Evolutionary conservation across 805 yeast species (phyloP), one percentile per base, ranked within the genome.

Genomic region (Huiozyma sinensis): DNA sequence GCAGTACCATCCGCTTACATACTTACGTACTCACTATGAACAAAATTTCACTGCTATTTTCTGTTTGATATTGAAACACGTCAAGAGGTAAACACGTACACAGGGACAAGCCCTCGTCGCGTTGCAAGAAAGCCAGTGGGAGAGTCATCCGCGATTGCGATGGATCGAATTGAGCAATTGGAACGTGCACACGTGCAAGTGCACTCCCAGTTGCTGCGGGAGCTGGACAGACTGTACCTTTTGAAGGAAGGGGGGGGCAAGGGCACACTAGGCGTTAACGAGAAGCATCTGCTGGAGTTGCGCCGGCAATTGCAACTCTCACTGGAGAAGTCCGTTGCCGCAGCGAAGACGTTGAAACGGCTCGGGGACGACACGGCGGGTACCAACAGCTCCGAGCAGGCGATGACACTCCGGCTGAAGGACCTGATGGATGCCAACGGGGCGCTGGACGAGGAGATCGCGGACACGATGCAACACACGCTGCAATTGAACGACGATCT

Each of bases 181-280:
- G 65, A 60, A 42, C 47, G 52, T 24, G 47, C 49, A 45, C 68
- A 69, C 44, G 66, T 63, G 0, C 43, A 50, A 28, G 48, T 63
- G 0, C 66, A 69, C 45, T 47, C 51, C n/a, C 57, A 61, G 17
- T 49, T 70, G 10, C 46, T 68, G 5, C 39, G 48, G 12, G 47
- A 58, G 0, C 42, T 69, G 28, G 74, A 71, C 44, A 49, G 55
- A 12, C 47, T 71, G 7, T 56, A 56, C 40, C 39, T 59, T 32
- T 32, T 48, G 11, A 53, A 51, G 27, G 52, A 48, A 33, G 42
- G 46, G 7, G 35, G 41, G 6, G 38, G 32, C n/a, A 36, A 39
- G 17, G 34, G 27, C 12, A 17, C 24, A 17, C 24, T 41, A 37
- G 34, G n/a, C 17, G 10, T 31, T 13, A 32, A 11, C 10, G 43